Conservation (phyloP, 352 stramenopile genomes). For the Elongisporangium prolatum region DNA sequence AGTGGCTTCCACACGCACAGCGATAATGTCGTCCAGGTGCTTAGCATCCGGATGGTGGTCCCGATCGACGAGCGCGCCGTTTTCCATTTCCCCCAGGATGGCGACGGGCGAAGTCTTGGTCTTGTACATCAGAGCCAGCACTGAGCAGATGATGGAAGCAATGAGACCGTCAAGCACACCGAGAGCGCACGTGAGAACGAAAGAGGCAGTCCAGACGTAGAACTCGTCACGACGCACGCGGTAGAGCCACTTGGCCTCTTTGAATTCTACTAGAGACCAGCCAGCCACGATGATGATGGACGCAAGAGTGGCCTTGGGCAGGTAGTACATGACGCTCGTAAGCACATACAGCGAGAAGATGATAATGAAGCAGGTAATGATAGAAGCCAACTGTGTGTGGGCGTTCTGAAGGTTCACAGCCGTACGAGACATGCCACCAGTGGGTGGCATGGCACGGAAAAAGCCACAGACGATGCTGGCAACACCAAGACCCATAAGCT, state of each 20-base stretch:
- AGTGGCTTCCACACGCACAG: constrained; percentile 44
- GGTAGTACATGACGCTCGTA: constrained; percentile 78
- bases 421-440: constrained; percentile 75
- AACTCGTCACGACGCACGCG: constrained; percentile 49
- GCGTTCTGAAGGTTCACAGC: constrained; percentile 88
- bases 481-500: constrained; percentile 87
- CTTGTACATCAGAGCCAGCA: constrained; percentile 57
- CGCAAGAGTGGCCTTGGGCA: constrained; percentile 73
- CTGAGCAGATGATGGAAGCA: constrained; percentile 45
- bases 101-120: constrained; percentile 30
- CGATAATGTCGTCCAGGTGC: constrained; percentile 24
- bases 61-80: constrained; percentile 30
- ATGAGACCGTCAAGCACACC: constrained; percentile 46
- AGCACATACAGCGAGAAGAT: constrained; percentile 80
- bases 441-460: constrained; percentile 85
- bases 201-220: constrained; percentile 42
- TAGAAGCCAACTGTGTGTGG: constrained; percentile 72
- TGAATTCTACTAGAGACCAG: constrained; percentile 84
- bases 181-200: constrained; percentile 41
- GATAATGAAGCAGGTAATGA: constrained; percentile 81
- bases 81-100: constrained; percentile 33
- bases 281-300: constrained; percentile 89
- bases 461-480: constrained; percentile 81
- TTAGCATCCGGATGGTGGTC: constrained; percentile 18
- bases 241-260: constrained; percentile 83